Evolutionary conservation across 441 rosid species (phyloP).

Genomic region (Mallotus japonicus): DNA sequence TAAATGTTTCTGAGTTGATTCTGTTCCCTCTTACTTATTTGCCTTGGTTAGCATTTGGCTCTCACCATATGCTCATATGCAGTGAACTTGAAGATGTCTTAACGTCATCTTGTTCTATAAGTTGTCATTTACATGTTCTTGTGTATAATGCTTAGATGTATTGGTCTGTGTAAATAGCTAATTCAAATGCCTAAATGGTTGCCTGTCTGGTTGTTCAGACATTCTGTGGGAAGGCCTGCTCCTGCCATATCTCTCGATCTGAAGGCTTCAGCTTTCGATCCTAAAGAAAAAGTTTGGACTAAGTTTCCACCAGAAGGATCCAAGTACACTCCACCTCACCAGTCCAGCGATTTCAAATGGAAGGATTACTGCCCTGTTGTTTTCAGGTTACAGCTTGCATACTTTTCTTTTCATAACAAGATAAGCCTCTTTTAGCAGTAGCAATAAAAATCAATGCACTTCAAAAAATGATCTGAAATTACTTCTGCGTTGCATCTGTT

Average conservation of each 20-base stretch:
- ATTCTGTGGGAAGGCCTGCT: slow-evolving; percentile 92
- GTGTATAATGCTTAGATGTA: background rate
- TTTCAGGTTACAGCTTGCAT: slow-evolving; percentile 58
- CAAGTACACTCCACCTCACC: slow-evolving; percentile 95
- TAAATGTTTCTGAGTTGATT: slow-evolving; percentile 14
- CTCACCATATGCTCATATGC: background rate
- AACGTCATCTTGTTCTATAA: background rate
- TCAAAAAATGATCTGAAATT: background rate
- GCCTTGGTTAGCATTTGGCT: background rate
- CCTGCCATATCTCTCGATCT: slow-evolving; percentile 83
- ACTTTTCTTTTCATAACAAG: slow-evolving; percentile 7
- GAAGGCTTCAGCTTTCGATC: slow-evolving; percentile 88
- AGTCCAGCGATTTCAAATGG: slow-evolving; percentile 92
- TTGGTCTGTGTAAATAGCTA: background rate
- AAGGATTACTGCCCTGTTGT: slow-evolving; percentile 98
- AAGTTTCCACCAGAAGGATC: slow-evolving; percentile 93
- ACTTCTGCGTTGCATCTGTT: background rate
- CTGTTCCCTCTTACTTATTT: slow-evolving; percentile 12
- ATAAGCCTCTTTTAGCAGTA: background rate
- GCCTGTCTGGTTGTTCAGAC: slow-evolving; percentile 40
- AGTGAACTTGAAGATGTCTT: background rate
- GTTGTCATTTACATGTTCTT: background rate
- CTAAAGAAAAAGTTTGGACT: slow-evolving; percentile 95
- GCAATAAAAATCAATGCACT: background rate
- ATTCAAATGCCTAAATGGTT: slow-evolving; percentile 5